Base-by-base conservation (phyloP, 2,329 filamentous ascomycete genomes). In the Huntiella moniliformis region DNA sequence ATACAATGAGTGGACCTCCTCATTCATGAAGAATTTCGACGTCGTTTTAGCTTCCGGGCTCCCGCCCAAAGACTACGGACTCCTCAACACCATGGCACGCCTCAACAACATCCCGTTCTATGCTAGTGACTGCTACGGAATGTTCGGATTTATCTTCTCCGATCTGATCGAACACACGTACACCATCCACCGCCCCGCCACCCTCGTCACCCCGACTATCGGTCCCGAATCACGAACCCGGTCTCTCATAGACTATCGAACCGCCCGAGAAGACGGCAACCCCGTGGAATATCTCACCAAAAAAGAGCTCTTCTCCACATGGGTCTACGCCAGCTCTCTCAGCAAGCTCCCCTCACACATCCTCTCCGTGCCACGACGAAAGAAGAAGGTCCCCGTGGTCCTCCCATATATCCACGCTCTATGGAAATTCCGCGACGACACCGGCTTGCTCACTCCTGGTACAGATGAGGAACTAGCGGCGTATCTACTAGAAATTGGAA, bases 121-220 rank as follows among this genome's bases (percentile, higher is more conserved):
- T 18, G 46, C 46, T 22, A 31, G 40, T n/a, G 46, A 41, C 10
- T 15, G 33, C 16, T 51, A 75, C 77, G 41, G 78, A 86, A 8
- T 94, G 58, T 96, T 92, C 60, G 91, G 91, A 47, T 98, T 84
- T 64, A 82, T 94, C 53, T 98, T 98, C 60, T 82, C 82, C 48
- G 91, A 98, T 60, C 71, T 98, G 16, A 85, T 94, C 54, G 73
- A 79, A 55, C 91, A 98, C 60, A 79, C 87, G 55, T 98, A 85
- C 57, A 76, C 91, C 50, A 79, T 98, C 51, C 79, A 93, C 64
- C 79, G 91, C 48, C 77, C 84, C 51, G 78, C 80, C 52, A 78
- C 82, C 48, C 96, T 96, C 56, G 65, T 82, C 10, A 58, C 73
- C 15, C 79, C 77, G 1, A 60, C 68, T 36, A 51, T 67, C 6